These are phyloP conservation scores for Solanum chacoense DNA, from an alignment of 305 asterid genomes.

Conservation along the genomic window DNA sequence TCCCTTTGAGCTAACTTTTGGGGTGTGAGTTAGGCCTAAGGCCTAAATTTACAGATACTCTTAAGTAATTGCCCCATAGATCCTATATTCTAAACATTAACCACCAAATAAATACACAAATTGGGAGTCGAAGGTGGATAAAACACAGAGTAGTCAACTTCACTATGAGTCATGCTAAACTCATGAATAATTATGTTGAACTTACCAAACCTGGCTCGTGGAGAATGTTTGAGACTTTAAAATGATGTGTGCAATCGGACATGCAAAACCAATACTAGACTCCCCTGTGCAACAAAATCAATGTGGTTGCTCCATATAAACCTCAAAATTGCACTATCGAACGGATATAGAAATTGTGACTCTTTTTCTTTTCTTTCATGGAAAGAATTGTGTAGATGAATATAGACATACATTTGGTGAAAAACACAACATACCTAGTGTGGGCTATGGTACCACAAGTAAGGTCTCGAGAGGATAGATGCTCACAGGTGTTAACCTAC, in stretches of 20 bases:
- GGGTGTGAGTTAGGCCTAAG: neutral
- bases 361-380: neutral
- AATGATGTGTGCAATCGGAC: neutral
- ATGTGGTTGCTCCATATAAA: neutral
- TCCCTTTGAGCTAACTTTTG: neutral
- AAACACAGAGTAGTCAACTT: neutral
- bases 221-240: neutral
- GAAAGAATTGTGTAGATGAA: neutral
- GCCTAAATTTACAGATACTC: neutral
- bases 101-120: neutral
- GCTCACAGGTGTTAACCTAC: neutral
- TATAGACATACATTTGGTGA: neutral
- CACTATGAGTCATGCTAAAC: neutral
- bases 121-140: neutral
- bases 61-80: neutral
- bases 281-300: neutral
- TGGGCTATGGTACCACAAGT: neutral
- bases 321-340: neutral
- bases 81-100: neutral
- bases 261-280: neutral
- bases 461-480: neutral
- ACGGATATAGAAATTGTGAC: neutral
- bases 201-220: neutral
- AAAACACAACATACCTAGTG: neutral
- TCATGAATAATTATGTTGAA: neutral